phyloP scores from a whole-genome alignment of 176 grass and related monocot species.

The Microstegium vimineum region DNA sequence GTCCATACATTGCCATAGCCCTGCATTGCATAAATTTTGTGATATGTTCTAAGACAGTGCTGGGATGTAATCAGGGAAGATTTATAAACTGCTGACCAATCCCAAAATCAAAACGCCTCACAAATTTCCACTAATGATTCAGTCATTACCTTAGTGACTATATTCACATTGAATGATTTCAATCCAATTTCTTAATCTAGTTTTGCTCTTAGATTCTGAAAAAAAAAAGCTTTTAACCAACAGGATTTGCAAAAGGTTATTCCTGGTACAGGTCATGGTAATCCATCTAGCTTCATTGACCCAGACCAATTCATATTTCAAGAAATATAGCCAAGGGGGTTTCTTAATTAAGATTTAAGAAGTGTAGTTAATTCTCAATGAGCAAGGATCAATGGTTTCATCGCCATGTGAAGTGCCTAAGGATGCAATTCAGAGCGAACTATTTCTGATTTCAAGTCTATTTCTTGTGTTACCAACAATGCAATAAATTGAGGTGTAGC shows the following conservation, averaged over 20 bases:
- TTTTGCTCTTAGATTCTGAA: neutral
- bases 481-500: neutral
- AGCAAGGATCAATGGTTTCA: neutral
- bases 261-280: neutral
- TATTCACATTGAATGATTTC: neutral
- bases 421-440: neutral
- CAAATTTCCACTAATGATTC: neutral
- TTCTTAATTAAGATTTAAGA: neutral
- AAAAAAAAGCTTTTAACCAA: neutral
- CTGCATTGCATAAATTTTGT: neutral
- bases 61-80: neutral
- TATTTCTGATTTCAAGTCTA: neutral
- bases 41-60: neutral
- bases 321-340: neutral
- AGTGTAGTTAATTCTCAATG: neutral
- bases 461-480: neutral
- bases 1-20: neutral
- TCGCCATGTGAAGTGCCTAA: neutral
- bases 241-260: neutral
- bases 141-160: neutral
- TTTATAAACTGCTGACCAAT: neutral
- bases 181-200: neutral
- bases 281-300: slow-evolving; percentile 3
- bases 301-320: neutral
- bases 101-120: neutral